Percentiles rank a stretch among this genome's conserved stretches.
phyloP scores from a whole-genome alignment of 2,329 filamentous ascomycete species.

The Periconia sp. region DNA sequence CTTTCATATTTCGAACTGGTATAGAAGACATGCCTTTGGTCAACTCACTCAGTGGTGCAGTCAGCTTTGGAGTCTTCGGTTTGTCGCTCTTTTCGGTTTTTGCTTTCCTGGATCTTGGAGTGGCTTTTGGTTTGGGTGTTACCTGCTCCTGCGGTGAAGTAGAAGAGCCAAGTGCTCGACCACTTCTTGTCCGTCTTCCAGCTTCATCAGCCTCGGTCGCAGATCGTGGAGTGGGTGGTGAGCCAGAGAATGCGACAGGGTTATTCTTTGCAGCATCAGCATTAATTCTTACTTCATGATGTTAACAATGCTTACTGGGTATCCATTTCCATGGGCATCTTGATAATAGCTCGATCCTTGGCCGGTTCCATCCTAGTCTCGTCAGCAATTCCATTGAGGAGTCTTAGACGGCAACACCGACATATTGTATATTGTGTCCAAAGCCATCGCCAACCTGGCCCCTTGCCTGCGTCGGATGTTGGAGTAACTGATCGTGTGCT shows the following conservation, averaged over 20 bases:
- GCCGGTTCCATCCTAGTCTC: conserved; percentile 33
- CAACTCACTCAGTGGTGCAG: conserved; percentile 69
- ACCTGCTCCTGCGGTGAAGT: conserved; percentile 25
- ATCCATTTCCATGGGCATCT: conserved; percentile 25
- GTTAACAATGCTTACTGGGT: conserved; percentile 25
- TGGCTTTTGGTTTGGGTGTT: conserved; percentile 30
- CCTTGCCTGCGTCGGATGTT: conserved; percentile 29
- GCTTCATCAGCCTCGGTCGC: conserved; percentile 44
- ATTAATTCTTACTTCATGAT: neutral
- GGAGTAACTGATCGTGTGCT: conserved; percentile 29
- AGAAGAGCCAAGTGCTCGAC: conserved; percentile 23
- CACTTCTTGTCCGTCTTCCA: conserved; percentile 42
- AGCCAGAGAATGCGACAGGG: conserved; percentile 30
- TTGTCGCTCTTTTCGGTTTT: conserved; percentile 49
- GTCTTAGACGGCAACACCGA: conserved; percentile 16
- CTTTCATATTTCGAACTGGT: conserved; percentile 74
- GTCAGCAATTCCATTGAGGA: conserved; percentile 19
- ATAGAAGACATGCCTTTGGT: conserved; percentile 64
- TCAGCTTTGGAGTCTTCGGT: conserved; percentile 57
- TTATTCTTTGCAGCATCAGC: conserved; percentile 27
- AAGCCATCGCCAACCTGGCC: conserved; percentile 21
- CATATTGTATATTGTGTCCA: conserved; percentile 37
- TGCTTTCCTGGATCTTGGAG: conserved; percentile 46
- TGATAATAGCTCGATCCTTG: conserved; percentile 29
- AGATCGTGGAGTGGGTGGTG: conserved; percentile 49